phyloP scores from a whole-genome alignment of 2,329 filamentous ascomycete genomes.

The Colletotrichum sp. region DNA sequence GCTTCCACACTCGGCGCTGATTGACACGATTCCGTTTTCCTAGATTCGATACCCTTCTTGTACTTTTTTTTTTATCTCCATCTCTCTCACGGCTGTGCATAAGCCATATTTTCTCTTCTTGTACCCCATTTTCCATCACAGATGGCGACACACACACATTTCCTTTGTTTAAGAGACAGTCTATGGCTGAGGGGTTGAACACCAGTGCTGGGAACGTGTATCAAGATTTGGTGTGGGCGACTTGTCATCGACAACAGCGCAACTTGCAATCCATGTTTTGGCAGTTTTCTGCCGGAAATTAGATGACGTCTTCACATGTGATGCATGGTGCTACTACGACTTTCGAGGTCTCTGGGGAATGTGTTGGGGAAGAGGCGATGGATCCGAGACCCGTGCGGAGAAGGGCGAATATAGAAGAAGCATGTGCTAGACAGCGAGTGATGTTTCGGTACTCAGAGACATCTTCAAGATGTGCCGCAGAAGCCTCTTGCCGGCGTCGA shows the following conservation, averaged over 20 bases:
- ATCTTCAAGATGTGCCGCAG: neutral
- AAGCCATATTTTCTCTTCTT: neutral
- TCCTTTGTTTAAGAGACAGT: neutral
- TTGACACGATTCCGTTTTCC: constrained; percentile 24
- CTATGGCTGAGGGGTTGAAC: neutral
- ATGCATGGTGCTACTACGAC: neutral
- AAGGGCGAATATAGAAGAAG: neutral
- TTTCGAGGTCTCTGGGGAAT: neutral
- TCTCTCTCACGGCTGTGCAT: neutral
- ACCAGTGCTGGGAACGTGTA: neutral
- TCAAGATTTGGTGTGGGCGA: neutral
- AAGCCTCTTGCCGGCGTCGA: neutral
- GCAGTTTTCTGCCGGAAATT: neutral
- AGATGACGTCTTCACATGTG: neutral
- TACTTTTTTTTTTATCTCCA: neutral
- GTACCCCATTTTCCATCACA: neutral
- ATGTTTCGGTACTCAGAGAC: neutral
- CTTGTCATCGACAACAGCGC: neutral
- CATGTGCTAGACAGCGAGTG: neutral
- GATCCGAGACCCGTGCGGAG: neutral
- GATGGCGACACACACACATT: neutral
- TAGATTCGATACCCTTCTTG: constrained; percentile 31
- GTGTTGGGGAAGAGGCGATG: neutral
- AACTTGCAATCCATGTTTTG: neutral
- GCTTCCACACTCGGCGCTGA: neutral